phyloP scores from a whole-genome alignment of 306 rosid genomes.

The Hippophae rhamnoides region DNA sequence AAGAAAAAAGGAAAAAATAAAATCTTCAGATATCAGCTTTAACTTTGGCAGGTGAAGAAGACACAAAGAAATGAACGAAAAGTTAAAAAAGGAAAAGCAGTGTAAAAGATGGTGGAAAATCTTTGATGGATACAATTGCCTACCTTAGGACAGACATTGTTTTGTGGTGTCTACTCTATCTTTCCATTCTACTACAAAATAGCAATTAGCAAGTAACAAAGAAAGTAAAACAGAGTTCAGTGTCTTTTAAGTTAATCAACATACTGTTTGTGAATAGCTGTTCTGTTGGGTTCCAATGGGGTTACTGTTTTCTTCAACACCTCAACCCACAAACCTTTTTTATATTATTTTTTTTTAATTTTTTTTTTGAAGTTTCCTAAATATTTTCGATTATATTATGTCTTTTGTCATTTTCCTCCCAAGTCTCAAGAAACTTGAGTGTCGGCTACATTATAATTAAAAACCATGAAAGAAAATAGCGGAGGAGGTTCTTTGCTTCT shows the following conservation, averaged over 20 bases:
- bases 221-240: constrained; percentile 26
- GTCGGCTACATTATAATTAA: constrained; percentile 8
- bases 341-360: too few species aligned
- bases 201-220: constrained; percentile 24
- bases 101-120: constrained; percentile 23
- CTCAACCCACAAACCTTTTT: too few species aligned
- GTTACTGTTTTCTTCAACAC: too few species aligned
- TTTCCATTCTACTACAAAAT: constrained; percentile 29
- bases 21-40: constrained; percentile 34
- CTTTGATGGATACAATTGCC: constrained; percentile 59
- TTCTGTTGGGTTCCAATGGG: too few species aligned
- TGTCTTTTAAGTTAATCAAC: constrained; percentile 44
- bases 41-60: constrained; percentile 30
- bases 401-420: constrained; percentile 19
- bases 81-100: constrained; percentile 17
- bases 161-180: constrained; percentile 53
- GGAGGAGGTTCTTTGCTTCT: constrained; percentile 14
- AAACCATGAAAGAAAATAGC: constrained; percentile 24
- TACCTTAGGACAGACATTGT: constrained; percentile 30
- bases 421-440: constrained; percentile 38
- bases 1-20: constrained; percentile 4
- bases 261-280: too few species aligned
- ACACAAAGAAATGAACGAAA: constrained; percentile 29
- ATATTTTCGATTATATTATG: constrained; percentile 1
- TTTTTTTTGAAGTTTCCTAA: neutral